A percentile compares a stretch with the other conserved stretches of the same genome.
Conservation (phyloP, 2,329 filamentous ascomycete species). For the Lachnellula cervina region DNA sequence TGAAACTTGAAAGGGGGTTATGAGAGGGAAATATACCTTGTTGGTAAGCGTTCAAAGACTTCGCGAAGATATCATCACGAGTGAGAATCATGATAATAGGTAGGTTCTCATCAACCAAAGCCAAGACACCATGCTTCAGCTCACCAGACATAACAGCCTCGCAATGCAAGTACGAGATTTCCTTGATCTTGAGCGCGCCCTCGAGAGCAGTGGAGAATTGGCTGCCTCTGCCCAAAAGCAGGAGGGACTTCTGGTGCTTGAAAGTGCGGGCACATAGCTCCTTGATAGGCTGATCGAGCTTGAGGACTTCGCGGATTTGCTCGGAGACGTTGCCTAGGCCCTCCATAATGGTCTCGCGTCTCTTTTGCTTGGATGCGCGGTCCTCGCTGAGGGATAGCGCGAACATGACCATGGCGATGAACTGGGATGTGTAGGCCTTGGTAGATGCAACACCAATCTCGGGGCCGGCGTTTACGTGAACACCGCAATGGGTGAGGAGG, state of each 20-base stretch:
- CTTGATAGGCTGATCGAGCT: constrained; percentile 92
- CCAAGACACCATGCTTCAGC: constrained; percentile 97
- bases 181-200: constrained; percentile 98
- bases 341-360: constrained; percentile 93
- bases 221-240: constrained; percentile 88
- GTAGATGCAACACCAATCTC: constrained; percentile 99
- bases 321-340: constrained; percentile 81
- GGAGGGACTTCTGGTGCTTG: constrained; percentile 94
- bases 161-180: constrained; percentile 99
- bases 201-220: constrained; percentile 97
- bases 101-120: constrained; percentile 94
- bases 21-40: constrained; percentile 58
- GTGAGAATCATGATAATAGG: constrained; percentile 99
- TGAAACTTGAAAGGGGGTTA: background rate
- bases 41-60: constrained; percentile 99
- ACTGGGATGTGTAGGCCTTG: constrained; percentile 99
- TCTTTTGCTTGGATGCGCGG: constrained; percentile 86
- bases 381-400: constrained; percentile 94
- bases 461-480: constrained; percentile 97
- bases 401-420: constrained; percentile 99
- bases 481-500: constrained; percentile 97
- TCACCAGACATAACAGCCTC: constrained; percentile 99
- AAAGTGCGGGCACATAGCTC: constrained; percentile 85
- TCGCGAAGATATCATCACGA: constrained; percentile 91
- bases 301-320: constrained; percentile 88